A percentile compares a stretch with the other conserved stretches of the same genome.
Evolutionary conservation across 2,329 filamentous ascomycete species (phyloP).

Genomic region (Calycina herbarum): DNA sequence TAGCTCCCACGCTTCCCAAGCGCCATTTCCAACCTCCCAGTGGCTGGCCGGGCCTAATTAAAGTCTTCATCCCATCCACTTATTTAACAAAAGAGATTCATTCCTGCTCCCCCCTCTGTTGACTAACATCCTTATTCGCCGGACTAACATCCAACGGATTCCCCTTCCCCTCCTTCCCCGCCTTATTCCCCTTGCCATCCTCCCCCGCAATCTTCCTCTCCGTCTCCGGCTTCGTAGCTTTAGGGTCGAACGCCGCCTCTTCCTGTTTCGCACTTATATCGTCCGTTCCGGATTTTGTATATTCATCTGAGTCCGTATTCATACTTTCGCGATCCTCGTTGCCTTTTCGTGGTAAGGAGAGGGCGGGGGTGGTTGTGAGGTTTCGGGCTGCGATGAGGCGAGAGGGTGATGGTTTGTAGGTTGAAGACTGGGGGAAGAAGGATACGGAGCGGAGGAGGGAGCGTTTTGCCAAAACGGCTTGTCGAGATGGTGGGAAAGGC

Average conservation of each 20-base stretch:
- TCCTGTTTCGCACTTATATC: constrained; percentile 53
- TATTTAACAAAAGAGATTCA: constrained; percentile 21
- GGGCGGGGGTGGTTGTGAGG: neutral
- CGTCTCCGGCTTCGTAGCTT: constrained; percentile 65
- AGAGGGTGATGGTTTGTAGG: neutral
- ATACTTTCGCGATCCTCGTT: constrained; percentile 61
- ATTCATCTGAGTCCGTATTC: constrained; percentile 64
- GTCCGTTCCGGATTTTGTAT: constrained; percentile 66
- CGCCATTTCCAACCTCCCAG: too few species aligned
- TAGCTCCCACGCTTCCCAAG: too few species aligned
- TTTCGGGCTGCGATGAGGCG: neutral
- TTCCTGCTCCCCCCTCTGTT: constrained; percentile 46
- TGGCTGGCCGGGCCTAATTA: too few species aligned
- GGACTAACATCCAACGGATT: constrained; percentile 61
- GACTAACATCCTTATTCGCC: constrained; percentile 58
- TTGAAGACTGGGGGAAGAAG: constrained; percentile 41
- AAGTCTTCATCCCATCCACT: too few species aligned
- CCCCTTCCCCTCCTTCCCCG: constrained; percentile 26
- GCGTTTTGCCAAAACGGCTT: constrained; percentile 10
- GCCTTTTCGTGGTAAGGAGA: constrained; percentile 42
- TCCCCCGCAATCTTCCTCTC: constrained; percentile 48
- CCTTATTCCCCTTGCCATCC: constrained; percentile 22
- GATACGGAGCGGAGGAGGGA: constrained; percentile 5
- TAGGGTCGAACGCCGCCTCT: constrained; percentile 68
- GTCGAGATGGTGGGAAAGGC: constrained; percentile 11